Percentiles rank a stretch among this genome's conserved stretches.
phyloP scores from a whole-genome alignment of 1,284 basidiomycete genomes.

The Prillingera fragicola region DNA sequence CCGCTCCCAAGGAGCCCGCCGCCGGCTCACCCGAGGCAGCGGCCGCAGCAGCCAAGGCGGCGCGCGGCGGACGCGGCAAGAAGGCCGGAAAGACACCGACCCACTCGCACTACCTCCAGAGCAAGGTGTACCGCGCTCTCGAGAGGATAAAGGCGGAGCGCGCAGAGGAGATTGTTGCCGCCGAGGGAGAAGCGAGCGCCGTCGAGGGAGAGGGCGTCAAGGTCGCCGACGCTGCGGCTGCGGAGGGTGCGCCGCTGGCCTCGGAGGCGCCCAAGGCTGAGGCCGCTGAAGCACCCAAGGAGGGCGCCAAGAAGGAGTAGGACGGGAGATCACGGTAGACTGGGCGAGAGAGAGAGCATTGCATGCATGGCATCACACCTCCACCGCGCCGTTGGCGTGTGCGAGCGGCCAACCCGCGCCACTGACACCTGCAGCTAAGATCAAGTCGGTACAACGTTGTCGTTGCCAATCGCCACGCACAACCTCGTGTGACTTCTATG shows the following conservation, averaged over 20 bases:
- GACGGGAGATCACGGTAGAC: not conserved
- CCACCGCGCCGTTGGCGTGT: too few species aligned
- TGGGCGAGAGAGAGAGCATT: not conserved
- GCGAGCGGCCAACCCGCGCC: too few species aligned
- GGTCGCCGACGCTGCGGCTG: too few species aligned
- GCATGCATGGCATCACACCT: constrained; percentile 1
- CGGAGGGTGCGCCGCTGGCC: constrained; percentile 12
- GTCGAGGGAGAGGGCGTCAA: constrained; percentile 13
- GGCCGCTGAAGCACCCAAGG: constrained; percentile 11
- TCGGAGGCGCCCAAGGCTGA: constrained; percentile 16
- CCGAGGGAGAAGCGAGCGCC: too few species aligned
- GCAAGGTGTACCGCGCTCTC: constrained; percentile 88
- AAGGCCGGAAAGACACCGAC: constrained; percentile 32
- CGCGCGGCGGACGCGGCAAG: constrained; percentile 7
- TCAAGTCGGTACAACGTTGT: too few species aligned
- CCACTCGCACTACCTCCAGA: constrained; percentile 87
- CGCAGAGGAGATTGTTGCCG: constrained; percentile 8
- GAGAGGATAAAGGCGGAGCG: constrained; percentile 65
- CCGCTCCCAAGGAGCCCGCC: constrained; percentile 53
- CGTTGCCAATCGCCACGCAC: too few species aligned
- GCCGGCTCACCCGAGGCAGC: constrained; percentile 27
- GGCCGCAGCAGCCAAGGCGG: not conserved
- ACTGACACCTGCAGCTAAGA: too few species aligned
- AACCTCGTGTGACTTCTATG: too few species aligned
- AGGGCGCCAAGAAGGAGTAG: constrained; percentile 2